Evolutionary conservation across 192 early-diverging fungal species (phyloP).

Genomic region (Gorgonomyces haynaldii): DNA sequence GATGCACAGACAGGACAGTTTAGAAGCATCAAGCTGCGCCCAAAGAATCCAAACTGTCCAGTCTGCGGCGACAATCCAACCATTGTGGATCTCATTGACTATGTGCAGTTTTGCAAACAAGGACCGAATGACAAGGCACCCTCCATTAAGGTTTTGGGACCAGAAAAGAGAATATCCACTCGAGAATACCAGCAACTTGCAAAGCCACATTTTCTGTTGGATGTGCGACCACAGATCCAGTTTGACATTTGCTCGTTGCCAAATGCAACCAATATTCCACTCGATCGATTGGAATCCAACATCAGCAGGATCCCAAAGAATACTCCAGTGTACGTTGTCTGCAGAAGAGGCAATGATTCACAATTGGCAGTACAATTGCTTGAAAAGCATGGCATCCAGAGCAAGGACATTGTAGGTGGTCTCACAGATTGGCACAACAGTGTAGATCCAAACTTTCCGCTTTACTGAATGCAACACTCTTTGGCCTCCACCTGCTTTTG

Average conservation of each 20-base stretch:
- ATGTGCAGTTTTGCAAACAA: conserved; percentile 80
- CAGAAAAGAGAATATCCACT: conserved; percentile 30
- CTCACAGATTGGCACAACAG: conserved; percentile 60
- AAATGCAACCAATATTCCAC: conserved; percentile 51
- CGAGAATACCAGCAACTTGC: conserved; percentile 38
- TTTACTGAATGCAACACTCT: conserved; percentile 36
- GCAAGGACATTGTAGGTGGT: conserved; percentile 75
- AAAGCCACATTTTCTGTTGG: conserved; percentile 65
- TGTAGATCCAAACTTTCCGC: conserved; percentile 75
- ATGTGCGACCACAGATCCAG: conserved; percentile 78
- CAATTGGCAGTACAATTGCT: conserved; percentile 74
- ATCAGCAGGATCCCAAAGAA: conserved; percentile 6
- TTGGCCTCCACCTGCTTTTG: conserved; percentile 59
- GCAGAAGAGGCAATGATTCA: conserved; percentile 82
- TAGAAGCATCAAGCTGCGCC: conserved; percentile 67
- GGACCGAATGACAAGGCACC: conserved; percentile 57
- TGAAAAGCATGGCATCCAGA: conserved; percentile 45
- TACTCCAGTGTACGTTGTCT: conserved; percentile 63
- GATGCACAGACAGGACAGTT: conserved; percentile 66
- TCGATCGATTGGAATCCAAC: conserved; percentile 18
- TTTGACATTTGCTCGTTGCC: conserved; percentile 74
- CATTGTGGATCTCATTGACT: conserved; percentile 74
- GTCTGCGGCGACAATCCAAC: conserved; percentile 81
- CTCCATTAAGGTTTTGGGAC: conserved; percentile 20
- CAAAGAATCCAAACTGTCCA: conserved; percentile 55